Conservation (phyloP, 2,329 filamentous ascomycete genomes). For the Colletotrichum sp. region DNA sequence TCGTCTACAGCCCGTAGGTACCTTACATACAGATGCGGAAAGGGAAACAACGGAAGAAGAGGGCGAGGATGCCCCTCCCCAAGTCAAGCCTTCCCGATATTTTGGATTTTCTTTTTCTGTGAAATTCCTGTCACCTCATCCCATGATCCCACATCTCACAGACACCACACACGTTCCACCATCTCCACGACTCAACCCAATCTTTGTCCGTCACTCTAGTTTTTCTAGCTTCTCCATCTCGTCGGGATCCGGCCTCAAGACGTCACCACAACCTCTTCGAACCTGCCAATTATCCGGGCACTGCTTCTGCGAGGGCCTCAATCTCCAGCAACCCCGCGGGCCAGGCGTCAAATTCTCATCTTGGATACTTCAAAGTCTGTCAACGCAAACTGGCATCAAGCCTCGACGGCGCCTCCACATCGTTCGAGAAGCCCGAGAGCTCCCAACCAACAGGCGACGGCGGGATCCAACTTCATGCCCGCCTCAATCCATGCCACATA, state of each 20-base stretch:
- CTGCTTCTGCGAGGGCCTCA: not conserved
- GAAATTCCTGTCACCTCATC: not conserved
- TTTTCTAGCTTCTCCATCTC: not conserved
- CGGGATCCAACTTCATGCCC: slow-evolving; percentile 8
- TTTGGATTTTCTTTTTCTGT: not conserved
- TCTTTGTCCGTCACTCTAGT: not conserved
- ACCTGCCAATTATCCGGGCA: not conserved
- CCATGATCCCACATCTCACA: not conserved
- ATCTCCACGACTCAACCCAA: not conserved
- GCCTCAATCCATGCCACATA: not conserved
- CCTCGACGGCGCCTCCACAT: slow-evolving; percentile 1
- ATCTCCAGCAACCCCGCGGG: not conserved
- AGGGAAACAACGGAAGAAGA: not conserved
- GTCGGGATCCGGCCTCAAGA: not conserved
- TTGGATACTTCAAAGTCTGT: not conserved
- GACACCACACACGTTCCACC: not conserved
- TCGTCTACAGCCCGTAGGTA: not conserved
- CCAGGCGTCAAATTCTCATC: not conserved
- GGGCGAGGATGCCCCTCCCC: not conserved
- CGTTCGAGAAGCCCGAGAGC: slow-evolving; percentile 2
- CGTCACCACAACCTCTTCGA: not conserved
- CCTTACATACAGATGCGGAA: not conserved
- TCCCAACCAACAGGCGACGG: not conserved
- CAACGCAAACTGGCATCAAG: slow-evolving; percentile 6
- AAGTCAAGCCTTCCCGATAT: not conserved